A percentile compares a stretch with the other conserved stretches of the same genome.
These are phyloP conservation scores for Candida germanica DNA, from an alignment of 805 yeast genomes.

Conservation along the genomic window DNA sequence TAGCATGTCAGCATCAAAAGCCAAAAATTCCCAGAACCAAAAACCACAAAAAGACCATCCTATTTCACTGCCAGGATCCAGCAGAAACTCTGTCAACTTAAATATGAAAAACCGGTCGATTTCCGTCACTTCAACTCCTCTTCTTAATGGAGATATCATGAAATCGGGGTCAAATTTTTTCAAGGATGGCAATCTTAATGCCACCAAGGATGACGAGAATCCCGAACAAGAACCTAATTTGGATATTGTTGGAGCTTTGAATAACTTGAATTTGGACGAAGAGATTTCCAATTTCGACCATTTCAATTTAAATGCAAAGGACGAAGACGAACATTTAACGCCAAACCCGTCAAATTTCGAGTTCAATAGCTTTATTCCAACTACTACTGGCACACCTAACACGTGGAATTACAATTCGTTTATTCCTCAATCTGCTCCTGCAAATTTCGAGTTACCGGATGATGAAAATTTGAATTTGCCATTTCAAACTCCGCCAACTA, in stretches of 20 bases:
- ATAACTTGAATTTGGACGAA: conserved; percentile 45
- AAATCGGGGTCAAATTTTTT: conserved; percentile 18
- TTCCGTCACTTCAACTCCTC: conserved; percentile 10
- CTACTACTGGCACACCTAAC: too few relatives aligned
- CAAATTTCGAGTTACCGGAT: conserved; percentile 24
- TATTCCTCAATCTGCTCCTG: conserved; percentile 38
- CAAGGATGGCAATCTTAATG: conserved; percentile 7
- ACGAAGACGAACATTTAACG: conserved; percentile 7
- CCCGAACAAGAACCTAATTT: conserved; percentile 17
- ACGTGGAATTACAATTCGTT: conserved; percentile 31
- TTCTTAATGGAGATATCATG: conserved; percentile 7
- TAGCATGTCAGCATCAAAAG: too few relatives aligned
- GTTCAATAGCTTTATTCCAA: conserved; percentile 7
- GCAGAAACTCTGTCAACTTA: conserved; percentile 4
- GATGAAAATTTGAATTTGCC: conserved; percentile 16
- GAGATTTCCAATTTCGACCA: conserved; percentile 18
- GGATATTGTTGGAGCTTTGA: conserved; percentile 49
- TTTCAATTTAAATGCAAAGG: conserved; percentile 4
- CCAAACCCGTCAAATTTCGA: conserved; percentile 19
- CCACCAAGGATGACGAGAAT: background rate
- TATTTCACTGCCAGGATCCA: conserved; percentile 1
- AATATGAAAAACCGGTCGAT: conserved; percentile 5
- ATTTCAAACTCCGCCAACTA: conserved; percentile 24
- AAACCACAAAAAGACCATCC: too few relatives aligned
- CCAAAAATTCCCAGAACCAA: too few relatives aligned